A percentile compares a stretch with the other conserved stretches of the same genome.
These are phyloP conservation scores for Trichosanthes cucumerina DNA, from an alignment of 306 rosid species.

Conservation along the genomic window DNA sequence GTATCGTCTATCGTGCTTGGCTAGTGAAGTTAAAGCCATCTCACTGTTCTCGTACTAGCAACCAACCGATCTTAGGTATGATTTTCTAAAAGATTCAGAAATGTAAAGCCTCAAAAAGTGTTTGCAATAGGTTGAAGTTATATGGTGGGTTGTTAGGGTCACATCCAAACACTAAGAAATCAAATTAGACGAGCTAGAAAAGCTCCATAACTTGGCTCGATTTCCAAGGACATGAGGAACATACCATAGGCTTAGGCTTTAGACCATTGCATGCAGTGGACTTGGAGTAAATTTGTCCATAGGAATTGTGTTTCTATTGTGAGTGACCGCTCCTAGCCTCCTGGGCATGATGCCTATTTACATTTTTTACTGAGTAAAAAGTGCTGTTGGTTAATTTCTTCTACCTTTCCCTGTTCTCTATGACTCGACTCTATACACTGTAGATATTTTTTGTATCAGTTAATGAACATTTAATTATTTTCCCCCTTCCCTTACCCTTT, in stretches of 20 bases:
- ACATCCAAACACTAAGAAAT: background rate
- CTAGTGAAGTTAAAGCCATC: constrained; percentile 1
- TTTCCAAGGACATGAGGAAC: background rate
- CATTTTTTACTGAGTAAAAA: background rate
- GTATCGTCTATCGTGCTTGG: background rate
- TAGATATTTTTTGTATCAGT: background rate
- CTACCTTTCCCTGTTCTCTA: background rate
- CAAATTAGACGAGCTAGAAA: background rate
- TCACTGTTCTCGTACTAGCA: background rate
- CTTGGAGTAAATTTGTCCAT: background rate
- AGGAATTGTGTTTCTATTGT: background rate
- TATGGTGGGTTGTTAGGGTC: background rate
- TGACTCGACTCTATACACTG: background rate
- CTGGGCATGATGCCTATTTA: background rate
- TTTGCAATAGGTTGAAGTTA: background rate
- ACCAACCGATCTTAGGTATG: background rate
- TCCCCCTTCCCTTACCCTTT: background rate
- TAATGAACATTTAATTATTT: background rate
- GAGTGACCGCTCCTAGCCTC: background rate
- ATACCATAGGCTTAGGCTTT: background rate
- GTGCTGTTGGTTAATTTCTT: background rate
- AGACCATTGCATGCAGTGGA: background rate
- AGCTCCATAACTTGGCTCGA: background rate
- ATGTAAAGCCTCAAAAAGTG: background rate
- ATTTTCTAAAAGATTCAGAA: background rate